These are phyloP conservation scores for Ascochyta pisi DNA, from an alignment of 2,329 filamentous ascomycete genomes.

Conservation along the genomic window DNA sequence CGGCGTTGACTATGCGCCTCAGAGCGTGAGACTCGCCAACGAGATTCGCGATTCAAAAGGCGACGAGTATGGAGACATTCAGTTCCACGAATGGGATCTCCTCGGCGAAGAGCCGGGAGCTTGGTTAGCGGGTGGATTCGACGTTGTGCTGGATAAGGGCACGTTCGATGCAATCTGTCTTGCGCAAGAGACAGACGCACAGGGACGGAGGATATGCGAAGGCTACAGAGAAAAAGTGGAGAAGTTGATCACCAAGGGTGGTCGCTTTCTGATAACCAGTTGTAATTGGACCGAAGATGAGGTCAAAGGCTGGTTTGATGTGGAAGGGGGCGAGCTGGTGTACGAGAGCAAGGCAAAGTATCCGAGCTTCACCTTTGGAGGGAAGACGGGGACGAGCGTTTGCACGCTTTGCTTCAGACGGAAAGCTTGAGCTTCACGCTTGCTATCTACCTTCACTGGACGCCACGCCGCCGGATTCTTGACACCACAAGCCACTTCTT, in stretches of 20 bases:
- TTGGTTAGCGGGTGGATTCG: conserved; percentile 75
- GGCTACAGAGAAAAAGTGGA: conserved; percentile 75
- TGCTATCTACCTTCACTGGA: background rate
- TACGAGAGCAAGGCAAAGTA: conserved; percentile 77
- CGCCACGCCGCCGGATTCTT: conserved; percentile 34
- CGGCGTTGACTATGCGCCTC: conserved; percentile 85
- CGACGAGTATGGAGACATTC: conserved; percentile 45
- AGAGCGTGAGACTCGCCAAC: conserved; percentile 76
- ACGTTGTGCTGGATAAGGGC: conserved; percentile 95
- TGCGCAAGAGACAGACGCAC: conserved; percentile 60
- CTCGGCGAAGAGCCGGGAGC: conserved; percentile 51
- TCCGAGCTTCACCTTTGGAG: conserved; percentile 86
- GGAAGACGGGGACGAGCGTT: conserved; percentile 85
- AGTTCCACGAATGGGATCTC: conserved; percentile 63
- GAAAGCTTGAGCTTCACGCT: conserved; percentile 48
- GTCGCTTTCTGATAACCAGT: conserved; percentile 85
- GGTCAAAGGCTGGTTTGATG: conserved; percentile 78
- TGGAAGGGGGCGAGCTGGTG: conserved; percentile 64
- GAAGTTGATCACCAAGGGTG: conserved; percentile 71
- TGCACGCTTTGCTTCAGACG: conserved; percentile 80
- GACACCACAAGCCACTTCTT: conserved; percentile 76
- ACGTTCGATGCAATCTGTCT: conserved; percentile 95
- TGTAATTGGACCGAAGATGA: conserved; percentile 98
- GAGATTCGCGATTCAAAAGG: conserved; percentile 59
- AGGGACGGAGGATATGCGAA: conserved; percentile 71